A percentile compares a stretch with the other conserved stretches of the same genome.
phyloP scores from a whole-genome alignment of 2,329 filamentous ascomycete species.

The Cladophialophora immunda region DNA sequence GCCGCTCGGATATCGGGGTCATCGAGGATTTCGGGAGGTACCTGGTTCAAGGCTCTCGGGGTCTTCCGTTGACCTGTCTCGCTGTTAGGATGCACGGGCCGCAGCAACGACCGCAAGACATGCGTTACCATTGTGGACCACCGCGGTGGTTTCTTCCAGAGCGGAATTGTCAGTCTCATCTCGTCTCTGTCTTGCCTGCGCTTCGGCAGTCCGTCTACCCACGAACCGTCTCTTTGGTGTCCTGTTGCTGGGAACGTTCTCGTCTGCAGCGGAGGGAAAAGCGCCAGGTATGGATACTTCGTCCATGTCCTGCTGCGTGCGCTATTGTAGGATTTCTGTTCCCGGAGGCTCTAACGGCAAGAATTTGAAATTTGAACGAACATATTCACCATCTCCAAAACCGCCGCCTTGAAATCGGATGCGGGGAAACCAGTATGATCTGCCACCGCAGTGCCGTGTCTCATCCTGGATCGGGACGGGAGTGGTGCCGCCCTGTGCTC shows the following conservation, averaged over 20 bases:
- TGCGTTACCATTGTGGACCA: conserved; percentile 49
- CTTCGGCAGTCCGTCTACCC: conserved; percentile 75
- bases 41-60: conserved; percentile 86
- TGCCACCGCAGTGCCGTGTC: too few species aligned
- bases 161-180: conserved; percentile 72
- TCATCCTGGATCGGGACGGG: too few species aligned
- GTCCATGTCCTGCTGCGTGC: conserved; percentile 59
- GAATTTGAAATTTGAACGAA: conserved; percentile 9
- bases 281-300: conserved; percentile 37
- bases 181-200: conserved; percentile 64
- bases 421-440: conserved; percentile 13
- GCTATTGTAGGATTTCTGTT: not conserved
- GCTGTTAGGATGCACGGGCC: conserved; percentile 15
- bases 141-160: conserved; percentile 68
- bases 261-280: conserved; percentile 32
- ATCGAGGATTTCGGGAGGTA: conserved; percentile 85
- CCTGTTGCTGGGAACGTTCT: conserved; percentile 43
- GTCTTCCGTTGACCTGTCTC: conserved; percentile 71
- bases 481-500: too few species aligned
- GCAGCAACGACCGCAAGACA: not conserved
- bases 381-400: too few species aligned
- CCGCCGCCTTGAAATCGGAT: not conserved
- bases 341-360: not conserved
- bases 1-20: conserved; percentile 87
- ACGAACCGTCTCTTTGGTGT: conserved; percentile 92